Percentiles rank a stretch among this genome's conserved stretches.
phyloP scores from a whole-genome alignment of 2,329 filamentous ascomycete genomes.

The Ascochyta clinopodiicola region DNA sequence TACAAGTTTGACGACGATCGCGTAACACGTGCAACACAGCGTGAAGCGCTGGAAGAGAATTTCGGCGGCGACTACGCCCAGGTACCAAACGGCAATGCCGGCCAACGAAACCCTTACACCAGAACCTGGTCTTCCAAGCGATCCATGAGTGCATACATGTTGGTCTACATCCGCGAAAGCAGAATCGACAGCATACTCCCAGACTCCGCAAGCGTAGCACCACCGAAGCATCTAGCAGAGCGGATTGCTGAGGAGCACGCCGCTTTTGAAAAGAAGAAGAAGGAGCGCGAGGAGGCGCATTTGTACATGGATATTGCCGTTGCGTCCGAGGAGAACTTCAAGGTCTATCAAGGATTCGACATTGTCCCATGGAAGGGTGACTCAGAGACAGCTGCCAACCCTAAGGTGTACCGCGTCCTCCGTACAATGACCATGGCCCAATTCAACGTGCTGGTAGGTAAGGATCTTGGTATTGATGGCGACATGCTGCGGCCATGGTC shows the following conservation, averaged over 20 bases:
- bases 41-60: slow-evolving; percentile 94
- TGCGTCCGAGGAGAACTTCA: slow-evolving; percentile 82
- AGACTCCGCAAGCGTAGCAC: slow-evolving; percentile 76
- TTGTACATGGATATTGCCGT: slow-evolving; percentile 87
- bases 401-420: slow-evolving; percentile 75
- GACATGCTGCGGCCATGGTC: slow-evolving; percentile 84
- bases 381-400: slow-evolving; percentile 67
- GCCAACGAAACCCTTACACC: slow-evolving; percentile 69
- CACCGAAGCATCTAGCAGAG: slow-evolving; percentile 79
- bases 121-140: slow-evolving; percentile 69
- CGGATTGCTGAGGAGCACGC: slow-evolving; percentile 83
- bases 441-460: slow-evolving; percentile 73
- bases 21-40: slow-evolving; percentile 89
- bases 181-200: slow-evolving; percentile 82
- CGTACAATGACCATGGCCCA: slow-evolving; percentile 78
- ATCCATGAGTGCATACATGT: slow-evolving; percentile 93
- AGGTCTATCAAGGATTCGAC: slow-evolving; percentile 82
- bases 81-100: slow-evolving; percentile 60
- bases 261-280: slow-evolving; percentile 75
- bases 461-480: slow-evolving; percentile 71
- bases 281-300: slow-evolving; percentile 93
- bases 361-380: slow-evolving; percentile 66
- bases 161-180: slow-evolving; percentile 94
- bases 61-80: slow-evolving; percentile 85
- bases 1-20: slow-evolving; percentile 98